Conservation (phyloP, 768 basidiomycete genomes). For the Udeniomyces megalosporus region DNA sequence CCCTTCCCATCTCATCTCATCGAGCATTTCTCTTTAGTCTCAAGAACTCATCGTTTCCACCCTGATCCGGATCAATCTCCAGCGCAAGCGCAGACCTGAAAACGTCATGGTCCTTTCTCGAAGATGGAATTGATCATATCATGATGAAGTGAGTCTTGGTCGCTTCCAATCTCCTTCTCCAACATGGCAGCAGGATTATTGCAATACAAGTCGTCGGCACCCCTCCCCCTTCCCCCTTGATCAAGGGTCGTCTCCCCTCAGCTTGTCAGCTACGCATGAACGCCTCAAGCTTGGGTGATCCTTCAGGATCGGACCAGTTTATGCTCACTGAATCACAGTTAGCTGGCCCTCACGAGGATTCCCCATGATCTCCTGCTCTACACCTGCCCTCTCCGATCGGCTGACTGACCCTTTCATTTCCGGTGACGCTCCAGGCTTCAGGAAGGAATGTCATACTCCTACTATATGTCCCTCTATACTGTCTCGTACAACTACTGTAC, state of each 20-base stretch:
- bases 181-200: too few species aligned
- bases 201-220: too few species aligned
- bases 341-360: too few species aligned
- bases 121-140: slow-evolving; percentile 37
- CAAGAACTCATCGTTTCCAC: too few species aligned
- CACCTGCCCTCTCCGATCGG: neutral
- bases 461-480: slow-evolving; percentile 48
- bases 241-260: neutral
- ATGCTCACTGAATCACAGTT: too few species aligned
- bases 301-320: too few species aligned
- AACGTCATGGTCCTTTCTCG: slow-evolving; percentile 29
- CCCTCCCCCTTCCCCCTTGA: slow-evolving; percentile 17
- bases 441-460: slow-evolving; percentile 29
- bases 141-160: slow-evolving; percentile 32
- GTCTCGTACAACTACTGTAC: slow-evolving; percentile 98
- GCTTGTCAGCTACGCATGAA: too few species aligned
- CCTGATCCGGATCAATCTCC: too few species aligned
- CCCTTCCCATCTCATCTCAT: neutral
- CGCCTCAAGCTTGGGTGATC: too few species aligned
- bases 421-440: slow-evolving; percentile 26
- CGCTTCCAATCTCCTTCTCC: too few species aligned
- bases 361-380: too few species aligned
- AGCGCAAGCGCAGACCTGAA: slow-evolving; percentile 12
- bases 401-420: neutral
- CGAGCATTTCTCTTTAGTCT: neutral